Evolutionary conservation across 805 yeast species (phyloP), one percentile per base, ranked within the genome.

Genomic region (Suhomyces xylopsoci): DNA sequence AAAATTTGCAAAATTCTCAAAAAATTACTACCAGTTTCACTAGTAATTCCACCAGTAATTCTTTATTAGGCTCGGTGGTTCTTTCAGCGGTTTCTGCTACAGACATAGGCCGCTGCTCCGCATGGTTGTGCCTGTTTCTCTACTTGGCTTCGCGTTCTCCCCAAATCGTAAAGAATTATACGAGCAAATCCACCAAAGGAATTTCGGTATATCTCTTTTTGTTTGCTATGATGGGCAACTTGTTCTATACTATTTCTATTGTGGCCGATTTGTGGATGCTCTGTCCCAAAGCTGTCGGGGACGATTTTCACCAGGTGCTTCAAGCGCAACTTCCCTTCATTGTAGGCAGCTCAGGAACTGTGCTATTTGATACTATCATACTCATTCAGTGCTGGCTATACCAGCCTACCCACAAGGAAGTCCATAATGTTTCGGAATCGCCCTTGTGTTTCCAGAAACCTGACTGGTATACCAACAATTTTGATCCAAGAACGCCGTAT

Each of bases 311-410:
- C 20, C 47, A 52, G 28, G 59, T 64, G 3, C 55, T 64, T 25
- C 58, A 72, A 57, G 84, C 82, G 46, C 96, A 91, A 61, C 65
- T 90, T 50, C 97, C 97, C 0, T 92, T 85, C 63, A 76, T 93
- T 30, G 62, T 90, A 24, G 97, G 97, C 1, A 85, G 94, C 58
- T 80, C 62, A 1, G 69, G 69, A 7, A 66, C 70, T 0, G 62
- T 65, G 7, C 8, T 58, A 17, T 62, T 60, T 25, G 79, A 74
- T 56, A 48, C 55, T 19, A 56, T 68, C 15, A 65, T 74, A 25
- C 57, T 74, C 34, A 57, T 65, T 45, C 79, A 74, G 58, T 69
- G 62, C 53, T 66, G 69, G 70, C 51, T 55, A 30, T 63, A 64
- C 49, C 28, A 12, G 3, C 36, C 26, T 2, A 20, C 28, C 7